A percentile compares a stretch with the other conserved stretches of the same genome.
Conservation (phyloP, 2,329 filamentous ascomycete genomes). For the Diatrype stigma region DNA sequence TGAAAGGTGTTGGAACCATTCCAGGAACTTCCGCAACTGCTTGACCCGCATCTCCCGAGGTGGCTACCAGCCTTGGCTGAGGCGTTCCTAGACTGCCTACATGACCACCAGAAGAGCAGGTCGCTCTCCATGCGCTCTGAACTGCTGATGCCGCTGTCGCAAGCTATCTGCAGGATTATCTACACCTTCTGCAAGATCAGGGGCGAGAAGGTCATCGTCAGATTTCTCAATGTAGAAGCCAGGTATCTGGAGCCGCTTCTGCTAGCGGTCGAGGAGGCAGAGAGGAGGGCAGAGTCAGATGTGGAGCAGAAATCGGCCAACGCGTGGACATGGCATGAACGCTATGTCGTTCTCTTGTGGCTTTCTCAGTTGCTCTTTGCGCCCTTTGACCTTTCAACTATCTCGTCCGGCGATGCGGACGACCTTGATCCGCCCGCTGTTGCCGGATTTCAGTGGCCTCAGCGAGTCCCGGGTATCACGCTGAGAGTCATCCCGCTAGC, state of each 20-base stretch:
- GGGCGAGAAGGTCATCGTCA: slow-evolving; percentile 85
- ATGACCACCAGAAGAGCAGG: slow-evolving; percentile 39
- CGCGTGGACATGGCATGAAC: slow-evolving; percentile 75
- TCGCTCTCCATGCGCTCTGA: slow-evolving; percentile 32
- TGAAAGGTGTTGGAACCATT: slow-evolving; percentile 71
- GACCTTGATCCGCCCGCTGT: slow-evolving; percentile 40
- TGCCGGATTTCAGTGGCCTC: slow-evolving; percentile 51
- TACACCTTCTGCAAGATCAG: slow-evolving; percentile 94
- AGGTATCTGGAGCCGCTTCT: slow-evolving; percentile 79
- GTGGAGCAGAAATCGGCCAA: slow-evolving; percentile 11
- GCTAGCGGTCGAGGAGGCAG: slow-evolving; percentile 63
- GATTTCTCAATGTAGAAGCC: slow-evolving; percentile 88
- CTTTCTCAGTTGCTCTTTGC: slow-evolving; percentile 76
- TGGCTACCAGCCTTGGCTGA: slow-evolving; percentile 72
- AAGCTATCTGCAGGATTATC: slow-evolving; percentile 72
- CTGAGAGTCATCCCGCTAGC: slow-evolving; percentile 67
- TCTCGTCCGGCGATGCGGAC: slow-evolving; percentile 61
- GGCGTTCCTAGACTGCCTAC: slow-evolving; percentile 68
- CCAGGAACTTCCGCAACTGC: slow-evolving; percentile 89
- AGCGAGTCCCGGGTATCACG: slow-evolving; percentile 64
- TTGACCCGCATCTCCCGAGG: slow-evolving; percentile 76
- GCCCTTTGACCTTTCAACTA: slow-evolving; percentile 84
- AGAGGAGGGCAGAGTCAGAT: slow-evolving; percentile 24
- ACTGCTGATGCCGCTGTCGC: slow-evolving; percentile 53
- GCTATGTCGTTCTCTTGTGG: slow-evolving; percentile 86